Evolutionary conservation across 2,329 filamentous ascomycete species (phyloP), one percentile per base, ranked within the genome.

Genomic region (Aureobasidium sp.): DNA sequence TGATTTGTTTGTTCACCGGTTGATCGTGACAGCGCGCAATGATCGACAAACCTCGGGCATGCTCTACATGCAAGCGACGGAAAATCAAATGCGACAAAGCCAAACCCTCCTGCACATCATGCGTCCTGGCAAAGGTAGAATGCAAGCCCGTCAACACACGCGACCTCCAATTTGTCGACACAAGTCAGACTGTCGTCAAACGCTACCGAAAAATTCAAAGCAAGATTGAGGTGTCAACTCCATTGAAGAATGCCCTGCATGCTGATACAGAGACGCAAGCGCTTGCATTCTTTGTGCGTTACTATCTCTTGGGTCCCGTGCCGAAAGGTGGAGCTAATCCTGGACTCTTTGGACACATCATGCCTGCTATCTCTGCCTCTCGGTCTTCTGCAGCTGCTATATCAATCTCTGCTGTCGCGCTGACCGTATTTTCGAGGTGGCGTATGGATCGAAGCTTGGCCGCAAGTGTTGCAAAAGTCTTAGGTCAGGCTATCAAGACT

Each of bases 341-440:
- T 37, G 53, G 53, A 46, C 27, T 57, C 0, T 57, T 57, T 20
- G 53, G 53, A 3, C n/a, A 47, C 29, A 32, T 57, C 53, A 57
- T 47, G 39, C 39, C 53, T 2, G 53, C 53, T 27, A 1, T 32
- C 8, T 47, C 53, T 57, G 9, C 53, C 9, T 26, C 53, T 12
- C 39, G 41, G 6, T 26, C 9, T 3, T 57, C 53, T 34, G 27
- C 53, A 12, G 53, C 29, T n/a, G 39, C 39, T 20, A 46, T 37
- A n/a, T 57, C 53, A 26, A 2, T 57, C 3, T 47, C 53, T 37
- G 53, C 29, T 37, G 53, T 57, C 2, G 53, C 53, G 17, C 15
- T 57, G 53, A 57, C 53, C 2, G n/a, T 57, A 2, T 57, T 36
- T 15, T 57, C 53, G 6, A 57, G 20, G 10, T 57, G 53, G 53